phyloP scores from a whole-genome alignment of 2,329 filamentous ascomycete species.

The Calonectria pseudoturangicola region DNA sequence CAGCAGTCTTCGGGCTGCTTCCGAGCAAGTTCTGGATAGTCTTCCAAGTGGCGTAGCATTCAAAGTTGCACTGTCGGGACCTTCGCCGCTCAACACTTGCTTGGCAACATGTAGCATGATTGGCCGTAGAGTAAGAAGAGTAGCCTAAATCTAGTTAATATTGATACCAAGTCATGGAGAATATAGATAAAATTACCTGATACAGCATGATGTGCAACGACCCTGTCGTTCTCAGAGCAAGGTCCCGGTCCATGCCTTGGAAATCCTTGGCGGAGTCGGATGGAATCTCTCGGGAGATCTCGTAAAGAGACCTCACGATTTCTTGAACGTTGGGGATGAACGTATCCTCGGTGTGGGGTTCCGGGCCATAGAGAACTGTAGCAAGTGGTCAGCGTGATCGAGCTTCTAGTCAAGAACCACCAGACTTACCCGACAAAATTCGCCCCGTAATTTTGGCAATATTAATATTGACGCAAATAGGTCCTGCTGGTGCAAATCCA shows the following conservation, averaged over 20 bases:
- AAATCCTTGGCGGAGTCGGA: slow-evolving; percentile 51
- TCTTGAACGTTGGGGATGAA: slow-evolving; percentile 58
- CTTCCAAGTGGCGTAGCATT: slow-evolving; percentile 53
- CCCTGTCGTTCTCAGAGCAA: slow-evolving; percentile 56
- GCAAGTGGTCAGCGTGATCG: background rate
- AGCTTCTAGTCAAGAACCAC: fast-evolving
- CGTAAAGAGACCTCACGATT: slow-evolving; percentile 55
- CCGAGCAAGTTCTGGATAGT: slow-evolving; percentile 55
- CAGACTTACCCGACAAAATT: slow-evolving; percentile 50
- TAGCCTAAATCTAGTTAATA: slow-evolving; percentile 50
- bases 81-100: slow-evolving; percentile 52
- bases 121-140: slow-evolving; percentile 56
- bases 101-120: slow-evolving; percentile 57
- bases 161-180: no score
- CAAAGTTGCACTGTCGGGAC: slow-evolving; percentile 48
- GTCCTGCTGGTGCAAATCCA: slow-evolving; percentile 54
- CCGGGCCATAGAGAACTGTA: slow-evolving; percentile 56
- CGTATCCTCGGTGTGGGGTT: slow-evolving; percentile 54
- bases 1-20: slow-evolving; percentile 54
- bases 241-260: slow-evolving; percentile 51
- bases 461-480: slow-evolving; percentile 56
- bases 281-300: slow-evolving; percentile 53
- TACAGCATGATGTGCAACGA: slow-evolving; percentile 59
- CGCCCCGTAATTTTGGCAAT: slow-evolving; percentile 51
- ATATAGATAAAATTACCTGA: slow-evolving; percentile 46